Percentiles rank a stretch among this genome's conserved stretches.
phyloP scores from a whole-genome alignment of 305 asterid species.

The Rubia tinctorum region DNA sequence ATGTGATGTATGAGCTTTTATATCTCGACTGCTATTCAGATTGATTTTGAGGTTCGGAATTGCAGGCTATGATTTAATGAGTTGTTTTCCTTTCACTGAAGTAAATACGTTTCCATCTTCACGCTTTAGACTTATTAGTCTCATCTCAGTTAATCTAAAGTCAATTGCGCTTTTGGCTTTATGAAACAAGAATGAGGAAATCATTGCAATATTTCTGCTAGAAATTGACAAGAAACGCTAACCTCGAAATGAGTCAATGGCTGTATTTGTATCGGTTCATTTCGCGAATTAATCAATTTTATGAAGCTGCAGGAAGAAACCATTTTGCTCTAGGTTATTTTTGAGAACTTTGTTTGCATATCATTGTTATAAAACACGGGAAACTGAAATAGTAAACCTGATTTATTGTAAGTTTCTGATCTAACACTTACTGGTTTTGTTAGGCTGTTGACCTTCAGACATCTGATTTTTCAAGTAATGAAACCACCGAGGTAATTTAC shows the following conservation, averaged over 20 bases:
- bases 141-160: background rate
- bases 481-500: constrained; percentile 47
- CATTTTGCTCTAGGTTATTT: background rate
- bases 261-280: background rate
- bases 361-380: background rate
- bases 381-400: background rate
- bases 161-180: background rate
- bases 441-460: constrained; percentile 87
- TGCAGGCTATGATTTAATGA: background rate
- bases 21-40: background rate
- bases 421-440: constrained; percentile 15
- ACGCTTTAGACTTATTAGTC: background rate
- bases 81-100: too few relatives aligned
- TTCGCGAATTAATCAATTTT: background rate
- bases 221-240: background rate
- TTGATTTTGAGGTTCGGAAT: background rate
- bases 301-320: constrained; percentile 1
- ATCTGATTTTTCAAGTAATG: constrained; percentile 44
- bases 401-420: constrained; percentile 13
- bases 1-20: background rate
- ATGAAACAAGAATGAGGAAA: background rate
- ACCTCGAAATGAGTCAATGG: background rate
- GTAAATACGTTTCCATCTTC: background rate
- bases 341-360: background rate
- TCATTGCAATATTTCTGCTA: background rate